Conservation (phyloP, 345 rosid species). For the Arabidopsis suecica region DNA sequence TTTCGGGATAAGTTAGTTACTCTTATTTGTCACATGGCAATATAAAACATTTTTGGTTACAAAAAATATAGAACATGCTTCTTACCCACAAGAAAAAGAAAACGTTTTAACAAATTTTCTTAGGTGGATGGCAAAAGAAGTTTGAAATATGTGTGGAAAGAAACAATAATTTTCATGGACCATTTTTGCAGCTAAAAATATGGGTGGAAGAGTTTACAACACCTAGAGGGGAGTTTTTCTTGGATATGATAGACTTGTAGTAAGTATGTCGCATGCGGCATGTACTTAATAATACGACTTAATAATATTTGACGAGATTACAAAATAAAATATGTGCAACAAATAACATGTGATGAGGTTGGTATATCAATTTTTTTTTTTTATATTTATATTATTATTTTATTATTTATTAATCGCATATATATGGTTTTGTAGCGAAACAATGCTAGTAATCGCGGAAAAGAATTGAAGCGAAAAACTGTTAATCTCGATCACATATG, state of each 20-base stretch:
- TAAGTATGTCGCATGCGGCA: no score
- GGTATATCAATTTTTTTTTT: neutral
- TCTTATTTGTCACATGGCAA: constrained; percentile 20
- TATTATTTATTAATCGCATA: neutral
- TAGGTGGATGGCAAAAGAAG: neutral
- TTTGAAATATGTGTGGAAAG: neutral
- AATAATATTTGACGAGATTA: no score
- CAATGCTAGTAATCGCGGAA: no score
- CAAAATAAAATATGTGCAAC: neutral
- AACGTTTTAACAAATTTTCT: neutral
- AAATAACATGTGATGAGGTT: neutral
- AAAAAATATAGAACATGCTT: neutral
- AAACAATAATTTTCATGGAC: neutral
- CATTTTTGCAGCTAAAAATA: neutral
- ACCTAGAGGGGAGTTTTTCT: neutral
- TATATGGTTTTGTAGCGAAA: neutral
- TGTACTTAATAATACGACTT: no score
- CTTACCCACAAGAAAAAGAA: neutral
- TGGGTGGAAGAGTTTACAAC: neutral
- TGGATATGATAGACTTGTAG: neutral
- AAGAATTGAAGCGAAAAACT: no score
- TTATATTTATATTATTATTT: no score
- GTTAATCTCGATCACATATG: no score
- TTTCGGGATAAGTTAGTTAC: constrained; percentile 22
- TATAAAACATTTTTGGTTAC: constrained; percentile 6